These are phyloP conservation scores for Fraxinus floribunda DNA, from an alignment of 305 asterid genomes.

Conservation along the genomic window DNA sequence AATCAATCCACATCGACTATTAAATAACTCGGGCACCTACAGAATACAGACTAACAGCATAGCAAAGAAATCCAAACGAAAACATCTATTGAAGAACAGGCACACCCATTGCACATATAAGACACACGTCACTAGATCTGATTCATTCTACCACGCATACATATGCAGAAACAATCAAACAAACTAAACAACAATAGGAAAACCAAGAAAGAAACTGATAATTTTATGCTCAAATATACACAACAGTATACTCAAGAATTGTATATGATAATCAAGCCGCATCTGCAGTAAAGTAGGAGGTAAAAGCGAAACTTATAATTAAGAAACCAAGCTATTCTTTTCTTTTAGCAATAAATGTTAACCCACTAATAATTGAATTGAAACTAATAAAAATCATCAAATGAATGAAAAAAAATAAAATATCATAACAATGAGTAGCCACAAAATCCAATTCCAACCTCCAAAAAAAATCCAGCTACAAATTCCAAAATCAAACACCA, in stretches of 20 bases:
- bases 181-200: neutral
- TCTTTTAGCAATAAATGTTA: slow-evolving; percentile 1
- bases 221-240: neutral
- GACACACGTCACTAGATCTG: no score
- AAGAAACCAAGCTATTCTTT: neutral
- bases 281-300: neutral
- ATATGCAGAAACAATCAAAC: neutral
- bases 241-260: neutral
- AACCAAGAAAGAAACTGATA: neutral
- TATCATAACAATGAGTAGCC: neutral
- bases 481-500: slow-evolving; percentile 34
- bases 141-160: no score
- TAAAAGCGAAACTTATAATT: neutral
- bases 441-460: neutral
- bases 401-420: neutral
- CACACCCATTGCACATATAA: no score
- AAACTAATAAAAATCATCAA: neutral
- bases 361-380: neutral
- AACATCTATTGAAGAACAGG: no score
- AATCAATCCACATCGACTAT: neutral
- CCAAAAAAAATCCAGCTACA: slow-evolving; percentile 16
- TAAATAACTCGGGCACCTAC: no score
- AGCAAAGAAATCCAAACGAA: no score
- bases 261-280: slow-evolving; percentile 9
- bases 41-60: no score